A percentile compares a stretch with the other conserved stretches of the same genome.
Evolutionary conservation across 805 yeast species (phyloP).

Genomic region (Metschnikowia shivogae): DNA sequence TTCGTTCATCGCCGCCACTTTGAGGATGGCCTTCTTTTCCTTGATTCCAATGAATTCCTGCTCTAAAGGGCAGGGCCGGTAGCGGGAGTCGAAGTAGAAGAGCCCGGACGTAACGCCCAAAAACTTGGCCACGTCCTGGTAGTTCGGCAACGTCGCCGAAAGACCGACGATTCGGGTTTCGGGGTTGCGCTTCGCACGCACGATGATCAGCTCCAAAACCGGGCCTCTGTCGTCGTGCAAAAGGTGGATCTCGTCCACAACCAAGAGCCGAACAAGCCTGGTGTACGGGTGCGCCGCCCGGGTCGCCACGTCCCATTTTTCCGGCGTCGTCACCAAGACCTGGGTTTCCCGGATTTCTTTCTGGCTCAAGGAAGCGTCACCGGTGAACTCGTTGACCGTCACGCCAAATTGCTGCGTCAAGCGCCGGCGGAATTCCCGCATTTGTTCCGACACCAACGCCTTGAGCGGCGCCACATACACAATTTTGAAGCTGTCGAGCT

Average conservation of each 20-base stretch:
- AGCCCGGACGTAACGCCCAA: conserved; percentile 63
- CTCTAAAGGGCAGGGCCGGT: conserved; percentile 87
- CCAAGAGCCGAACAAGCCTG: conserved; percentile 60
- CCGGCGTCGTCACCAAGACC: conserved; percentile 88
- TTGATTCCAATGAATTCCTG: conserved; percentile 88
- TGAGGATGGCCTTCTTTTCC: conserved; percentile 74
- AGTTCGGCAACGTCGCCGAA: conserved; percentile 92
- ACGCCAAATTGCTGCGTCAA: conserved; percentile 57
- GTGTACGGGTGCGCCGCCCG: conserved; percentile 69
- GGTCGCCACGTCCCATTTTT: conserved; percentile 95
- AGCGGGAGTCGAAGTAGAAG: conserved; percentile 78
- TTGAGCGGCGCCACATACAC: conserved; percentile 91
- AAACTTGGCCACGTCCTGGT: conserved; percentile 78
- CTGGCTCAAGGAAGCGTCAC: conserved; percentile 76
- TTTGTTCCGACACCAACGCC: conserved; percentile 94
- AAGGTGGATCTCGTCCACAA: conserved; percentile 90
- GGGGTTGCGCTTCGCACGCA: conserved; percentile 51
- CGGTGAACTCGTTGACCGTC: conserved; percentile 81
- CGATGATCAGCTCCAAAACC: conserved; percentile 81
- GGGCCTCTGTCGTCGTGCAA: conserved; percentile 96
- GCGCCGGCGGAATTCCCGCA: conserved; percentile 74
- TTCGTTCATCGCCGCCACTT: conserved; percentile 78
- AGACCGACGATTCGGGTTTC: conserved; percentile 71
- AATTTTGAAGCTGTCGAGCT: conserved; percentile 58
- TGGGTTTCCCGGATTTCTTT: conserved; percentile 77